phyloP scores from a whole-genome alignment of 768 basidiomycete genomes.

The Lepiota brunneoincarnata region DNA sequence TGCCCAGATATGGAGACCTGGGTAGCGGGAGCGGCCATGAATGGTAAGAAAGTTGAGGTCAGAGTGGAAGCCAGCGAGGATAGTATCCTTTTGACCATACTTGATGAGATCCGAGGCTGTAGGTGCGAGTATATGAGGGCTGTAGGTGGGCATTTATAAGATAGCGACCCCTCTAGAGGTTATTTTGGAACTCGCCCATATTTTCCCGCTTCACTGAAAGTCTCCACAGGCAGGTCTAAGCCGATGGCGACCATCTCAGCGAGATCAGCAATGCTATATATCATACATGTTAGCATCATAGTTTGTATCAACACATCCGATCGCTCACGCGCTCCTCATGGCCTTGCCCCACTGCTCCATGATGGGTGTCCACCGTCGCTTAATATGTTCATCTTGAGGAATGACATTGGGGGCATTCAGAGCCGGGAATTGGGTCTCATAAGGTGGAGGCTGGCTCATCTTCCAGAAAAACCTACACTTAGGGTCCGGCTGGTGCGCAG shows the following conservation, averaged over 20 bases:
- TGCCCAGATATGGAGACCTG: constrained; percentile 92
- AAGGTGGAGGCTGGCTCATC: constrained; percentile 74
- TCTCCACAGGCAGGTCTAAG: constrained; percentile 65
- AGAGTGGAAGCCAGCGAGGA: constrained; percentile 91
- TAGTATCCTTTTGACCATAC: constrained; percentile 76
- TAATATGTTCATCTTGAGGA: constrained; percentile 59
- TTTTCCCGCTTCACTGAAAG: constrained; percentile 75
- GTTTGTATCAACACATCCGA: not conserved
- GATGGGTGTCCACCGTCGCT: constrained; percentile 59
- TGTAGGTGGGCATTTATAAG: constrained; percentile 20
- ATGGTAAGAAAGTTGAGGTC: constrained; percentile 96
- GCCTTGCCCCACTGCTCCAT: constrained; percentile 87
- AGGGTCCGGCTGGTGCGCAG: constrained; percentile 80
- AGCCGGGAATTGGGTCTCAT: constrained; percentile 72
- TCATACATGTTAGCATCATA: constrained; percentile 5
- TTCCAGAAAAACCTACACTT: constrained; percentile 95
- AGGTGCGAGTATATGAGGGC: constrained; percentile 88
- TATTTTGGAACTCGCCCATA: constrained; percentile 60
- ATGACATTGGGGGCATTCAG: constrained; percentile 83
- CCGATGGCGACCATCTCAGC: constrained; percentile 88
- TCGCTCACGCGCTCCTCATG: constrained; percentile 83
- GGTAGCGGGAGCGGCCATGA: constrained; percentile 82
- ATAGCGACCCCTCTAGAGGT: not conserved
- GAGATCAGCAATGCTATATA: constrained; percentile 83
- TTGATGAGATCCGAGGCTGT: constrained; percentile 88